A percentile compares a stretch with the other conserved stretches of the same genome.
Conservation (phyloP, 371 early-diverging fungal genomes). For the Mortierella sp. region DNA sequence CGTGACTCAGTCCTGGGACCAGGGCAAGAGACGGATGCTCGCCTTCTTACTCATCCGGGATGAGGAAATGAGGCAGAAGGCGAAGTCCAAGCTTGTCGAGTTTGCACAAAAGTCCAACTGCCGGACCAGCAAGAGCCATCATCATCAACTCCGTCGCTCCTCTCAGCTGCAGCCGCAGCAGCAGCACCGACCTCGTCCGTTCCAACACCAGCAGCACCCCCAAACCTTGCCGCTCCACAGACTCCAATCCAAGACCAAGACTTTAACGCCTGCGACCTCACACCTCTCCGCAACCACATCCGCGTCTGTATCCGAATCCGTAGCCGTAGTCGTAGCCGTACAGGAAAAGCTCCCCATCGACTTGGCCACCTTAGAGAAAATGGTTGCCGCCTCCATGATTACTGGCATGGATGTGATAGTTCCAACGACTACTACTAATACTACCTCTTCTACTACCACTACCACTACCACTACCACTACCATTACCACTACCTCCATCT, state of each 20-base stretch:
- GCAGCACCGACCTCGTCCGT: conserved; percentile 1
- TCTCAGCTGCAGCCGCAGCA: conserved; percentile 16
- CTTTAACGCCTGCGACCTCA: background rate
- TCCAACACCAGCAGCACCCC: conserved; percentile 11
- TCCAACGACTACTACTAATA: background rate
- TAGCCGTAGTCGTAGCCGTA: conserved; percentile 2
- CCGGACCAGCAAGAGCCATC: conserved; percentile 2
- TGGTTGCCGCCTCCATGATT: conserved; percentile 33
- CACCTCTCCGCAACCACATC: background rate
- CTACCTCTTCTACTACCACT: background rate
- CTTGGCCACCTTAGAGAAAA: conserved; percentile 17
- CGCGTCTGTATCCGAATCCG: background rate
- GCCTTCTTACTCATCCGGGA: conserved; percentile 50
- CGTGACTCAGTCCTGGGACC: conserved; percentile 49
- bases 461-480: background rate
- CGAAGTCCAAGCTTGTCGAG: conserved; percentile 46
- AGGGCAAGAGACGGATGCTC: conserved; percentile 39
- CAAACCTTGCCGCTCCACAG: conserved; percentile 14
- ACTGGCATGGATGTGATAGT: conserved; percentile 23
- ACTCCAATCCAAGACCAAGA: conserved; percentile 13
- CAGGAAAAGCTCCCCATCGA: background rate
- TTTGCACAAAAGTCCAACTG: conserved; percentile 30
- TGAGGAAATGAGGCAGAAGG: conserved; percentile 52
- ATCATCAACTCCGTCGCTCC: conserved; percentile 12
- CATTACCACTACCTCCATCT: background rate